Evolutionary conservation across 2,329 filamentous ascomycete genomes (phyloP).

Genomic region (Cladosporium sp.): DNA sequence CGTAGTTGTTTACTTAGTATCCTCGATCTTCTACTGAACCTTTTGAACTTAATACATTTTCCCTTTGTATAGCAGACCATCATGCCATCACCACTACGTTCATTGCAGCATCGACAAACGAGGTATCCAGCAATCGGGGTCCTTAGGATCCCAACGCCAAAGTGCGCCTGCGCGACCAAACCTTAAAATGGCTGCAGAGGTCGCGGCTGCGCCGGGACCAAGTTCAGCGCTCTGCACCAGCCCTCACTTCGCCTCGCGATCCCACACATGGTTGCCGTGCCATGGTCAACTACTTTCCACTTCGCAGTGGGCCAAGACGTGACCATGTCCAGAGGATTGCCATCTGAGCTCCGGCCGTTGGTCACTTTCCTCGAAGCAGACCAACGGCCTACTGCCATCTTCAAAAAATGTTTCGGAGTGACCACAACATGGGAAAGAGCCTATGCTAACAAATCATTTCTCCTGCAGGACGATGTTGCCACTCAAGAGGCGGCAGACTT

Average conservation of each 20-base stretch:
- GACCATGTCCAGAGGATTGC: conserved; percentile 10
- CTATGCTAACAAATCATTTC: neutral
- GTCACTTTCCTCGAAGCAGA: conserved; percentile 22
- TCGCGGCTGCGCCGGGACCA: neutral
- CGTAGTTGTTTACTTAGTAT: too few species aligned
- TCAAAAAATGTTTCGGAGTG: neutral
- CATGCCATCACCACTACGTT: too few species aligned
- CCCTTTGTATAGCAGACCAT: too few species aligned
- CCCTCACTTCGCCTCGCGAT: neutral
- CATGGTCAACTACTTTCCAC: neutral
- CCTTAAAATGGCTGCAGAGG: neutral
- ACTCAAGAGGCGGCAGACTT: neutral
- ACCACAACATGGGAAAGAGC: neutral
- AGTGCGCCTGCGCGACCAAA: neutral
- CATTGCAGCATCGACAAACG: too few species aligned
- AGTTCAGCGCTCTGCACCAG: neutral
- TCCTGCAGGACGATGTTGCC: neutral
- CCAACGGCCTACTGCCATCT: conserved; percentile 17
- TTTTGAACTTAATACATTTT: too few species aligned
- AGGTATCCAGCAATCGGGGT: too few species aligned
- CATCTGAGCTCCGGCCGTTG: conserved; percentile 20
- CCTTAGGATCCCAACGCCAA: neutral
- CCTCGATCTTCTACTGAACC: too few species aligned
- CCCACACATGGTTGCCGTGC: neutral
- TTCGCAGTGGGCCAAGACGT: neutral